Evolutionary conservation across 1,284 basidiomycete genomes (phyloP).

Genomic region (Rhizoctonia solani): DNA sequence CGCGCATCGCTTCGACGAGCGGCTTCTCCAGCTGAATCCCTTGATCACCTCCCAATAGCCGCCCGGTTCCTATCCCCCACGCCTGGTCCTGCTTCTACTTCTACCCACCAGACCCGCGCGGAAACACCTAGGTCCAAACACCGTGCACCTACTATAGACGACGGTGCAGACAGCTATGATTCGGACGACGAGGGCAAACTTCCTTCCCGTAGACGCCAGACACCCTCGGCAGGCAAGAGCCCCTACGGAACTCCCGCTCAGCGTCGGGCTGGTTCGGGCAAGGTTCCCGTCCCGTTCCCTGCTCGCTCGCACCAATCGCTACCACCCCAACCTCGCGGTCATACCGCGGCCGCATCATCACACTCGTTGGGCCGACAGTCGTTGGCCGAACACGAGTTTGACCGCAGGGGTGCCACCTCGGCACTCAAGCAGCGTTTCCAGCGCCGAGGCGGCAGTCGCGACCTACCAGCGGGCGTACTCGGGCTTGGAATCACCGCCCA

Average conservation of each 20-base stretch:
- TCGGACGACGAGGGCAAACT: conserved; percentile 61
- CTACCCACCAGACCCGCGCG: conserved; percentile 47
- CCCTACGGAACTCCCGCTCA: conserved; percentile 65
- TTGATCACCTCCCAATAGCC: conserved; percentile 86
- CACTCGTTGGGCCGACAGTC: conserved; percentile 70
- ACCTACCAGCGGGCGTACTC: conserved; percentile 14
- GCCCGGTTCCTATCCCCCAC: conserved; percentile 85
- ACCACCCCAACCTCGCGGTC: conserved; percentile 59
- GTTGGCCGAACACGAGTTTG: conserved; percentile 53
- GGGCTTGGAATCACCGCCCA: conserved; percentile 58
- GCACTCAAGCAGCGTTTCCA: conserved; percentile 28
- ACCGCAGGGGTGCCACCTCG: conserved; percentile 56
- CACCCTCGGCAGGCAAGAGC: conserved; percentile 51
- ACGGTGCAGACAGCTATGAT: conserved; percentile 73
- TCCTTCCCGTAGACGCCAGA: neutral
- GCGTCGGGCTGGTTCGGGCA: conserved; percentile 14
- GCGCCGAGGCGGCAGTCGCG: conserved; percentile 7
- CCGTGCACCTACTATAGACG: conserved; percentile 56
- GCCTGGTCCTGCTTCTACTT: conserved; percentile 59
- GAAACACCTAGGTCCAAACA: conserved; percentile 42
- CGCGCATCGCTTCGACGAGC: conserved; percentile 51
- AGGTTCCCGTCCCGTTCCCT: conserved; percentile 65
- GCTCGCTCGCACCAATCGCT: conserved; percentile 79
- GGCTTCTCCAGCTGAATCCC: conserved; percentile 67
- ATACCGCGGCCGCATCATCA: conserved; percentile 58